These are phyloP conservation scores for Spatholobus suberectus DNA, from an alignment of 306 rosid genomes.

Conservation along the genomic window DNA sequence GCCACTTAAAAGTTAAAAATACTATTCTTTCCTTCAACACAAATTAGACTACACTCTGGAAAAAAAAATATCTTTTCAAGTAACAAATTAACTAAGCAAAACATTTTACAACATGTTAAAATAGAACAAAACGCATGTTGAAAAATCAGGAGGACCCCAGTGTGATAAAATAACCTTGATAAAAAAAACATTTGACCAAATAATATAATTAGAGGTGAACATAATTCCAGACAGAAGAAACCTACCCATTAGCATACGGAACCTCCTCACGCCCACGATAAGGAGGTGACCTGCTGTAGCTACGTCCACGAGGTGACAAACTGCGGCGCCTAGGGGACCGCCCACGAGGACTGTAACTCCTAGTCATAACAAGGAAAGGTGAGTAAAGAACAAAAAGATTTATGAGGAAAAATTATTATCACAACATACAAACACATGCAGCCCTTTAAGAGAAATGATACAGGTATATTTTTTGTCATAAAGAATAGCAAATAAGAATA, in stretches of 20 bases:
- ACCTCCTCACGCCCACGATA: constrained; percentile 87
- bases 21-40: neutral
- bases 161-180: neutral
- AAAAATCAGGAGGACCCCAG: neutral
- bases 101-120: neutral
- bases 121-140: neutral
- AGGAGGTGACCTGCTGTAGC: constrained; percentile 93
- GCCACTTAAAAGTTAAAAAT: neutral
- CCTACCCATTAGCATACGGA: constrained; percentile 93
- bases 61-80: neutral
- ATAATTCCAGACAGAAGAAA: constrained; percentile 20
- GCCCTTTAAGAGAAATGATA: neutral
- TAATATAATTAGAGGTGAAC: neutral
- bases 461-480: neutral
- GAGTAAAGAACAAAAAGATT: constrained; percentile 27
- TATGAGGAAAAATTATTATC: neutral
- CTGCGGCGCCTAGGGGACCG: constrained; percentile 96
- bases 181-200: neutral
- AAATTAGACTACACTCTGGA: neutral
- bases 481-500: neutral
- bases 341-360: constrained; percentile 95
- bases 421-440: neutral
- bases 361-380: constrained; percentile 38
- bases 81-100: neutral
- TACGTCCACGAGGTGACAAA: constrained; percentile 88